phyloP scores from a whole-genome alignment of 2,329 filamentous ascomycete species.

The Grosmannia huntii region DNA sequence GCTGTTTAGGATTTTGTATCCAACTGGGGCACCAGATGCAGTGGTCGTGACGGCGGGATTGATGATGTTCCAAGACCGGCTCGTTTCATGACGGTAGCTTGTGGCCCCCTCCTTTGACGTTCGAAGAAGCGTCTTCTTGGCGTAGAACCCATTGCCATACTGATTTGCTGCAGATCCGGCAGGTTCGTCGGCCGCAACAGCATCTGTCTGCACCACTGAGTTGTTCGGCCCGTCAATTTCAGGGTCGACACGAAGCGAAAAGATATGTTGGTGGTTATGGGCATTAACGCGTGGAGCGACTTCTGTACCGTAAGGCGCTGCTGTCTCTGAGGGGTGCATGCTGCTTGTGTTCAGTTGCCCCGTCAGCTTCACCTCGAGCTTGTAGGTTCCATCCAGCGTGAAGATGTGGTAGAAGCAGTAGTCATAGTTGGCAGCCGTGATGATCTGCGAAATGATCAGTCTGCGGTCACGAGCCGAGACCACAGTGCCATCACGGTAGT shows the following conservation, averaged over 20 bases:
- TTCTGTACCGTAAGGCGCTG: conserved; percentile 78
- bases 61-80: conserved; percentile 78
- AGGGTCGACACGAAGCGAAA: conserved; percentile 78
- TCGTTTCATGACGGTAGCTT: conserved; percentile 70
- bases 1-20: conserved; percentile 80
- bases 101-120: conserved; percentile 58
- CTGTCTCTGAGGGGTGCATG: conserved; percentile 68
- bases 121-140: conserved; percentile 66
- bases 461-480: conserved; percentile 79
- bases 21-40: conserved; percentile 69
- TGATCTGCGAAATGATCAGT: conserved; percentile 78
- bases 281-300: conserved; percentile 87
- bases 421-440: conserved; percentile 93
- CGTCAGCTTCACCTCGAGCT: conserved; percentile 83
- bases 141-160: conserved; percentile 84
- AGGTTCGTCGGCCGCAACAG: conserved; percentile 55
- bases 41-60: conserved; percentile 76
- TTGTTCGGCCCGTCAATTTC: conserved; percentile 70
- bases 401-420: conserved; percentile 35
- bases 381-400: conserved; percentile 73
- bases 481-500: conserved; percentile 79
- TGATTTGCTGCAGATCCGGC: conserved; percentile 73
- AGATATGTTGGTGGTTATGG: conserved; percentile 92
- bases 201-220: conserved; percentile 75
- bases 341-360: conserved; percentile 87